Conservation (phyloP, 1,284 basidiomycete species). For the Marasmius tenuissimus region DNA sequence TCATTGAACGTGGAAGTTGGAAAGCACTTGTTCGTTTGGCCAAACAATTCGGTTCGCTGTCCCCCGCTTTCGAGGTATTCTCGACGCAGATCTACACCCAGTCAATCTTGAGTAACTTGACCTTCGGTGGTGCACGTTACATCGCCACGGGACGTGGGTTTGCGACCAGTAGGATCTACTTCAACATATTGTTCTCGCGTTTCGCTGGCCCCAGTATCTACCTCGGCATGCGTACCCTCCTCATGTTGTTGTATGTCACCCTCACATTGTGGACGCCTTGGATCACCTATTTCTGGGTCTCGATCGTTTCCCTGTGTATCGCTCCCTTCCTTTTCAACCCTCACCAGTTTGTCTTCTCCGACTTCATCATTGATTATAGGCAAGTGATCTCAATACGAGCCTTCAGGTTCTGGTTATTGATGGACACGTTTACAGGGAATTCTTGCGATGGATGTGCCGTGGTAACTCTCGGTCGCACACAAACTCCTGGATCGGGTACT, state of each 20-base stretch:
- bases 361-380: slow-evolving; percentile 96
- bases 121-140: slow-evolving; percentile 94
- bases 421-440: slow-evolving; percentile 60
- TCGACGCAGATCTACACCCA: slow-evolving; percentile 96
- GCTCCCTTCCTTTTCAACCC: slow-evolving; percentile 97
- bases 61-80: slow-evolving; percentile 96
- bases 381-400: slow-evolving; percentile 28
- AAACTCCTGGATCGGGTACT: slow-evolving; percentile 98
- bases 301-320: slow-evolving; percentile 83
- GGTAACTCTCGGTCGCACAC: slow-evolving; percentile 95
- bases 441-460: slow-evolving; percentile 95
- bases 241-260: slow-evolving; percentile 90
- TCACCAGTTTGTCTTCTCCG: slow-evolving; percentile 92
- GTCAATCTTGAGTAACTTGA: slow-evolving; percentile 92
- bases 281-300: slow-evolving; percentile 95
- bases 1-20: slow-evolving; percentile 89
- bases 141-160: slow-evolving; percentile 99
- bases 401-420: not conserved
- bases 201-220: slow-evolving; percentile 97
- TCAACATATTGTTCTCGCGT: slow-evolving; percentile 92
- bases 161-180: slow-evolving; percentile 90
- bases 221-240: slow-evolving; percentile 87
- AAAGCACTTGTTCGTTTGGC: slow-evolving; percentile 86
- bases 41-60: slow-evolving; percentile 91
- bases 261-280: slow-evolving; percentile 87